phyloP scores from a whole-genome alignment of 768 basidiomycete species.

The Suillus hirtellus region DNA sequence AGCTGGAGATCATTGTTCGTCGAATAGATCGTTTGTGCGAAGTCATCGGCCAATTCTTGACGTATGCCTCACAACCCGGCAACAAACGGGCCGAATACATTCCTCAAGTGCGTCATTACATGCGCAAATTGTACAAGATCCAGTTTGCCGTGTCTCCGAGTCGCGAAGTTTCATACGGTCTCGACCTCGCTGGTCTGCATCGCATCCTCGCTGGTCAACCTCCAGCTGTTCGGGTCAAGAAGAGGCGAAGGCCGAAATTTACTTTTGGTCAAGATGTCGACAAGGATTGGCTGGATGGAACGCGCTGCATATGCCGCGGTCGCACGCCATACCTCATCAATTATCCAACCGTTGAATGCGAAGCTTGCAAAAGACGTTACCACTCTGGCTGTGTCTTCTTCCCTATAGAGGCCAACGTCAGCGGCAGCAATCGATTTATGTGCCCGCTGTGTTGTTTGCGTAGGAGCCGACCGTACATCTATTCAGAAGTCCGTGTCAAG shows the following conservation, averaged over 20 bases:
- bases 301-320: conserved; percentile 80
- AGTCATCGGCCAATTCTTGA: conserved; percentile 78
- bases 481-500: conserved; percentile 75
- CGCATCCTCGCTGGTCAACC: conserved; percentile 76
- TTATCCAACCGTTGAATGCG: conserved; percentile 68
- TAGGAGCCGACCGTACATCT: conserved; percentile 68
- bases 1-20: conserved; percentile 78
- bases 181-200: conserved; percentile 82
- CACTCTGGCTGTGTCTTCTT: conserved; percentile 79
- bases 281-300: conserved; percentile 70
- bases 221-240: conserved; percentile 44
- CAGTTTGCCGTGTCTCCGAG: conserved; percentile 87
- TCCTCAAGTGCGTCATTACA: conserved; percentile 83
- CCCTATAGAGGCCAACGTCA: conserved; percentile 44
- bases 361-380: conserved; percentile 62
- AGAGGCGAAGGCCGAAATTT: conserved; percentile 64
- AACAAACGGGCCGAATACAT: conserved; percentile 80
- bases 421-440: conserved; percentile 45
- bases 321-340: conserved; percentile 58
- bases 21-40: conserved; percentile 74
- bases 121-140: conserved; percentile 88
- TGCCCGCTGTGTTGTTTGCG: conserved; percentile 81
- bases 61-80: conserved; percentile 64
- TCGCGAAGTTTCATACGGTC: conserved; percentile 77
- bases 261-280: conserved; percentile 78